Evolutionary conservation across 2,329 filamentous ascomycete genomes (phyloP).

Genomic region (Chrysosporium queenslandicum): DNA sequence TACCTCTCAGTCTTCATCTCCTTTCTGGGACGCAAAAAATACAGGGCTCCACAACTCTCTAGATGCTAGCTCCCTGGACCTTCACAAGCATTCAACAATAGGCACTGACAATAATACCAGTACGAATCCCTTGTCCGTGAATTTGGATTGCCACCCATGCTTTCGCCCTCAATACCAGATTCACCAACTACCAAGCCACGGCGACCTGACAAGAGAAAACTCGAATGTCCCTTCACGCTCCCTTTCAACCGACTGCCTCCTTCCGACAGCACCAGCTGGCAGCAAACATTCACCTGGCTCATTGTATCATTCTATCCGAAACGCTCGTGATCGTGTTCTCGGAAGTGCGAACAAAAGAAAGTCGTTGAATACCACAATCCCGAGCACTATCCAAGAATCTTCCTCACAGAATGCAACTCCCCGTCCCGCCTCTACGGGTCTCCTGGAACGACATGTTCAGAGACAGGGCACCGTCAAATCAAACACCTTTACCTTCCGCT

Average conservation of each 20-base stretch:
- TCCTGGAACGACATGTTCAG: slow-evolving; percentile 1
- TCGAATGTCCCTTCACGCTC: slow-evolving; percentile 6
- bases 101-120: slow-evolving; percentile 15
- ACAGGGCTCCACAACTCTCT: background rate
- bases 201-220: slow-evolving; percentile 3
- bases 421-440: slow-evolving; percentile 1
- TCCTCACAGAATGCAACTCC: background rate
- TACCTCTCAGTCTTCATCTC: background rate
- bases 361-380: slow-evolving; percentile 5
- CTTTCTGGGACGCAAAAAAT: background rate
- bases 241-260: slow-evolving; percentile 10
- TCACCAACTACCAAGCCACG: background rate
- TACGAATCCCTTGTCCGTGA: slow-evolving; percentile 14
- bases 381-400: slow-evolving; percentile 1
- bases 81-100: slow-evolving; percentile 1
- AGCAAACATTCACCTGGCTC: slow-evolving; percentile 12
- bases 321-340: slow-evolving; percentile 11
- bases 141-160: slow-evolving; percentile 6
- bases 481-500: slow-evolving; percentile 1
- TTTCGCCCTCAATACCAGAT: background rate
- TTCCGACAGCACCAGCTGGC: background rate
- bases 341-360: slow-evolving; percentile 6
- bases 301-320: slow-evolving; percentile 14
- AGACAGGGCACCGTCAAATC: slow-evolving; percentile 6
- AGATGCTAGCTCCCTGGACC: background rate